Evolutionary conservation across 2,329 filamentous ascomycete species (phyloP), one percentile per base, ranked within the genome.

Genomic region (Beauveria rudraprayagi): DNA sequence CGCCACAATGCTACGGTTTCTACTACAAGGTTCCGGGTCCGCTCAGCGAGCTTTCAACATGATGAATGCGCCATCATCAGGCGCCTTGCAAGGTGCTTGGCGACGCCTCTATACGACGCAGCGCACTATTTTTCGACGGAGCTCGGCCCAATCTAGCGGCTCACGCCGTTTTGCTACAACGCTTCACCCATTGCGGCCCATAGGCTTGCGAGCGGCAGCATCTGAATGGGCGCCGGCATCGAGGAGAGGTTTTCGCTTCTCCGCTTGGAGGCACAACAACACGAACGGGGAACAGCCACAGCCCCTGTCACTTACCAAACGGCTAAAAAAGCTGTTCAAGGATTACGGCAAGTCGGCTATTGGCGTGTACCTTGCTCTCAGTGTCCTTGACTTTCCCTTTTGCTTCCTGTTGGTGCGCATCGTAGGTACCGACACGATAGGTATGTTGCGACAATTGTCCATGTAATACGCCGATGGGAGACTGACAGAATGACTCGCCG

Each of bases 311-410:
- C 73, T 94, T 47, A 87, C 87, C 2, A 85, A 86, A 65, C 83
- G 88, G 28, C 77, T 97, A 71, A 92, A 88, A 75, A 91, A 90
- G 71, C 83, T 99, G 51, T 92, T 89, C 3, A 86, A 88, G 65
- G 93, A 97, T 73, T 99, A 99, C 73, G 94, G 94, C 46, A 97
- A 92, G 91, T 83, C 90, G 3, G 92, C 92, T 1, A 75, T 97
- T 5, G 93, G 92, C n/a, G 90, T 99, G 16, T 99, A 99, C 74
- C 75, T 97, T 11, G 80, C 80, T 1, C 77, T 99, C 60, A 92
- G 90, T 47, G 88, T 90, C 43, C 77, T 96, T 56, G 94, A 99
- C 75, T 96, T 97, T 66, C 94, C 94, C 0, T 90, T 97, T 71
- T 97, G 93, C 76, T 99, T 96, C 77, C 76, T 96, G 60, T 85